These are phyloP conservation scores for Nothophaeocryptopus gaeumannii DNA, from an alignment of 2,329 filamentous ascomycete genomes.

Conservation along the genomic window DNA sequence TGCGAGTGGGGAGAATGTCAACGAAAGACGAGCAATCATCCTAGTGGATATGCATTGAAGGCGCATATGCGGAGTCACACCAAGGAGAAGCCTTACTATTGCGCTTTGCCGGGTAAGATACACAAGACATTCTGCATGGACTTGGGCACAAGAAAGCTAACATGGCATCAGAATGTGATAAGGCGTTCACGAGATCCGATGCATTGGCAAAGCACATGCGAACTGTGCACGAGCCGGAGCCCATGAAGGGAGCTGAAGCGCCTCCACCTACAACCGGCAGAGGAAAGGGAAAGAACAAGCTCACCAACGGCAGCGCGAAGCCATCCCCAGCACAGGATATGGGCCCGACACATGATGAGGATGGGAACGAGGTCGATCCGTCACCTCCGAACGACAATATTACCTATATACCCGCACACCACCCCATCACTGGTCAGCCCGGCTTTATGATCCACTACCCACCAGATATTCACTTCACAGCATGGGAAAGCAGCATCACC, in stretches of 20 bases:
- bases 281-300: conserved; percentile 45
- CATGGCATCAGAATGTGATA: conserved; percentile 74
- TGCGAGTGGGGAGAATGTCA: conserved; percentile 94
- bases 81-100: conserved; percentile 97
- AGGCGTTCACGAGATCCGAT: conserved; percentile 92
- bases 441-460: conserved; percentile 52
- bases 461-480: conserved; percentile 59
- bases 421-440: conserved; percentile 56
- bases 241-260: conserved; percentile 66
- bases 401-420: conserved; percentile 57
- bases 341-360: conserved; percentile 31
- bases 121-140: not conserved
- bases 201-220: conserved; percentile 98
- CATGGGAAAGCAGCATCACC: conserved; percentile 62
- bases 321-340: conserved; percentile 25
- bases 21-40: conserved; percentile 85
- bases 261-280: conserved; percentile 53
- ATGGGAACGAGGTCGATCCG: conserved; percentile 32
- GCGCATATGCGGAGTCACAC: conserved; percentile 98
- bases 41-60: conserved; percentile 91
- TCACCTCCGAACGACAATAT: conserved; percentile 53
- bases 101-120: conserved; percentile 77
- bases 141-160: conserved; percentile 14
- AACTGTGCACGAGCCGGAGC: conserved; percentile 96
- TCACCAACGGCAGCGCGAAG: conserved; percentile 35